Evolutionary conservation across 2,329 filamentous ascomycete species (phyloP).

Genomic region (Macrophomina phaseolina): DNA sequence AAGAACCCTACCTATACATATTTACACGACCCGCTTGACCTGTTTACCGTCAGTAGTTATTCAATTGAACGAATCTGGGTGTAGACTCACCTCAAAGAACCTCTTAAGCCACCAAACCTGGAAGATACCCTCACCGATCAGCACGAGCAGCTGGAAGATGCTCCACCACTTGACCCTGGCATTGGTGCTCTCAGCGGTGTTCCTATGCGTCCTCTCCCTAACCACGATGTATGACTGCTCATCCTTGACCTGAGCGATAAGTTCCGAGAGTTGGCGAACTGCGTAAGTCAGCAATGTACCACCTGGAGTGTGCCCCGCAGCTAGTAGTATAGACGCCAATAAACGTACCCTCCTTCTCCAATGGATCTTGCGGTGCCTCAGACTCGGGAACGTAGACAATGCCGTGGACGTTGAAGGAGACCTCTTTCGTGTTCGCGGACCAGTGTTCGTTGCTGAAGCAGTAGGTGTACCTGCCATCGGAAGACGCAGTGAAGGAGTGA

Average conservation of each 20-base stretch:
- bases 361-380: conserved; percentile 81
- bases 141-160: conserved; percentile 88
- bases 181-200: conserved; percentile 99
- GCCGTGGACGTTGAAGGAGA: conserved; percentile 98
- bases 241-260: conserved; percentile 91
- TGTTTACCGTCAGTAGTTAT: conserved; percentile 38
- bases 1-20: conserved; percentile 3
- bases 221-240: conserved; percentile 97
- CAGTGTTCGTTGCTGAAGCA: conserved; percentile 99
- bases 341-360: conserved; percentile 82
- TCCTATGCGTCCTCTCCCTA: conserved; percentile 90
- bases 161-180: conserved; percentile 99
- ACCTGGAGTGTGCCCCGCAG: neutral
- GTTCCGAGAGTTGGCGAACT: conserved; percentile 84
- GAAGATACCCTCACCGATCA: conserved; percentile 92
- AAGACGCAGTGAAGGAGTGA: conserved; percentile 83
- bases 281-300: neutral
- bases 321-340: conserved; percentile 17
- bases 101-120: conserved; percentile 99
- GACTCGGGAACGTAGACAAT: conserved; percentile 95
- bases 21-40: conserved; percentile 69
- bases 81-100: conserved; percentile 80
- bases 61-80: conserved; percentile 26
- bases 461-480: conserved; percentile 91
- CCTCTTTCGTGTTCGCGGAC: conserved; percentile 95